Evolutionary conservation across 1,284 basidiomycete genomes (phyloP), one percentile per base, ranked within the genome.

Genomic region (Microbotryum violaceum): DNA sequence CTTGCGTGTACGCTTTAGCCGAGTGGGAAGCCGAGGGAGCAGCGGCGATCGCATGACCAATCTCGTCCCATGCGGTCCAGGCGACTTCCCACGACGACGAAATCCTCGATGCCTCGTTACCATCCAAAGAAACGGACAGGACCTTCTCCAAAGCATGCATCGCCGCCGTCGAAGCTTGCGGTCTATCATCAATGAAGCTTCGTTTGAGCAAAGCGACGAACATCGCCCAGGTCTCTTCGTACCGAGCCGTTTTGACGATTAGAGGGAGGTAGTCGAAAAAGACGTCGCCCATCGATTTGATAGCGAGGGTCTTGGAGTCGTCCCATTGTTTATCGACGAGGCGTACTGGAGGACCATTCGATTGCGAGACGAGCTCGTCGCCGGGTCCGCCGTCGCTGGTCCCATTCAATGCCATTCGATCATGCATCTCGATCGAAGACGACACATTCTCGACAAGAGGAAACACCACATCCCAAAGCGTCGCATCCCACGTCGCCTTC

Each of bases 401-500:
- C 25, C 58, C 56, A 31, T 58, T 52, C 33, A 49, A 53, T 45
- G 49, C 25, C 54, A 55, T 42, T 29, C 53, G 42, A 56, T 63
- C 46, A 25, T 44, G 33, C 33, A 25, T 44, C 18, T 37, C 21
- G 44, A 68, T 62, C 12, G 59, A 47, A 2, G 46, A 7, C 9
- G 59, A 63, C 52, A 92, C 79, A 6, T 83, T 78, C 49, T 91
- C 88, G 54, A 97, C 77, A 1, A 98, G 79, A 1, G 93, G 91
- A 74, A 96, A 92, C 12, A 90, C 83, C 56, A 97, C 83, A 70
- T 88, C 86, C 86, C 87, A 89, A 29, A 93, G 80, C 66, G 89
- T 89, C 57, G 88, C 82, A 54, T 88, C 83, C 96, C 94, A 98
- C 0, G 88, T 88, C 6, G 83, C 82, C 25, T 82, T 73, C 67